Base-by-base conservation (phyloP, 2,329 filamentous ascomycete species). In the Chaetomium sp. region DNA sequence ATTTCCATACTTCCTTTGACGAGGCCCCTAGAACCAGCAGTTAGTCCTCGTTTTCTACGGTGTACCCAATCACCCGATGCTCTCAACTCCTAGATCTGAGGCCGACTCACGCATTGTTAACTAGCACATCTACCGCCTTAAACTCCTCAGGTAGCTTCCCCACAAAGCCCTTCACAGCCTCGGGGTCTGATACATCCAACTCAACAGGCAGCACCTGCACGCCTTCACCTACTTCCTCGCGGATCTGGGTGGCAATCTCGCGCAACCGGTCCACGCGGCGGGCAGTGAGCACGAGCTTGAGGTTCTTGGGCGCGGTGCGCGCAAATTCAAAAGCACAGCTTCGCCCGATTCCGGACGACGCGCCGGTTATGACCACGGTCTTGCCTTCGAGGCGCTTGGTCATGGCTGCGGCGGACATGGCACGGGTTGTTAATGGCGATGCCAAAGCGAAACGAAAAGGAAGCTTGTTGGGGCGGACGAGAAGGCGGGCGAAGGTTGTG, bases 261-360 rank as follows among this genome's bases (percentile, higher is more conserved):
- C 88, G 82, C 61, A 99, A 76, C 0, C 80, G 77, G 65, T 96
- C 91, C 64, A 91, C 74, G 49, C 94, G 84, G 34, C 94, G 83
- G n/a, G 94, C 94, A 6, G 94, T 94, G 57, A 97, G 74, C 64
- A 97, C 85, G 50, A 99, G 79, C 69, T 88, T 90, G 62, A 97
- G 78, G 69, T 87, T 79, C 54, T 85, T 79, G 6, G 90, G 90
- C 27, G 87, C 81, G 1, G 91, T 92, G 55, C 89, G 84, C 33
- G 94, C 94, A 68, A 97, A 99, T 72, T 97, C 94, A 62, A 94
- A 76, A n/a, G 92, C 94, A 14, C 82, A 87, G 64, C 81, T 83
- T 54, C 80, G 82, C 32, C 94, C 94, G 71, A 99, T 97, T 59
- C 94, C 94, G 19, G 90, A 95, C 4, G 88, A 94, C 36, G 94